These are phyloP conservation scores for Pholiota microspora DNA, from an alignment of 768 basidiomycete species.

Conservation along the genomic window DNA sequence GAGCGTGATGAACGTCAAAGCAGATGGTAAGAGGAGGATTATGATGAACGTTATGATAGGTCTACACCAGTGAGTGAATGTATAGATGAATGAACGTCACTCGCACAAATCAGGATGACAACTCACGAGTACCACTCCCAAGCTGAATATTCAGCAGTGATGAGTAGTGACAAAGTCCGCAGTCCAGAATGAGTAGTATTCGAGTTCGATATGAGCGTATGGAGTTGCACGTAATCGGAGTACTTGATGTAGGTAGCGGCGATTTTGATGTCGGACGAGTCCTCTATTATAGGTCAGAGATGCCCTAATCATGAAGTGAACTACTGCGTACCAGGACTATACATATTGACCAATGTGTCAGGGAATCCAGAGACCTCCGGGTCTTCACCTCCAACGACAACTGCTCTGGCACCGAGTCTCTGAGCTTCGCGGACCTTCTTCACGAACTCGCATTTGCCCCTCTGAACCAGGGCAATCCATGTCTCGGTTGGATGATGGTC, in stretches of 20 bases:
- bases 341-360: slow-evolving; percentile 87
- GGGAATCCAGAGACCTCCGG: slow-evolving; percentile 64
- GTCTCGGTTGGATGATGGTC: slow-evolving; percentile 61
- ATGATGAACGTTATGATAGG: slow-evolving; percentile 85
- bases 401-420: slow-evolving; percentile 75
- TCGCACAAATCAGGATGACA: slow-evolving; percentile 4
- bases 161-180: slow-evolving; percentile 70
- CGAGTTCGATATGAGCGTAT: slow-evolving; percentile 64
- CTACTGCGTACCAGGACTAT: slow-evolving; percentile 67
- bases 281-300: slow-evolving; percentile 44
- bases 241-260: slow-evolving; percentile 88
- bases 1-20: slow-evolving; percentile 85
- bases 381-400: slow-evolving; percentile 88
- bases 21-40: slow-evolving; percentile 86
- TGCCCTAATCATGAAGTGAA: not conserved
- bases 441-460: slow-evolving; percentile 89
- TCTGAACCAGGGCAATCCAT: slow-evolving; percentile 90
- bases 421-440: slow-evolving; percentile 80
- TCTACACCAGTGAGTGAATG: slow-evolving; percentile 45
- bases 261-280: slow-evolving; percentile 81
- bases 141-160: slow-evolving; percentile 75
- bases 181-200: slow-evolving; percentile 81
- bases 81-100: slow-evolving; percentile 7
- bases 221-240: slow-evolving; percentile 72
- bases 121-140: slow-evolving; percentile 94